Evolutionary conservation across 306 rosid species (phyloP).

Genomic region (Arachis hypogaea): DNA sequence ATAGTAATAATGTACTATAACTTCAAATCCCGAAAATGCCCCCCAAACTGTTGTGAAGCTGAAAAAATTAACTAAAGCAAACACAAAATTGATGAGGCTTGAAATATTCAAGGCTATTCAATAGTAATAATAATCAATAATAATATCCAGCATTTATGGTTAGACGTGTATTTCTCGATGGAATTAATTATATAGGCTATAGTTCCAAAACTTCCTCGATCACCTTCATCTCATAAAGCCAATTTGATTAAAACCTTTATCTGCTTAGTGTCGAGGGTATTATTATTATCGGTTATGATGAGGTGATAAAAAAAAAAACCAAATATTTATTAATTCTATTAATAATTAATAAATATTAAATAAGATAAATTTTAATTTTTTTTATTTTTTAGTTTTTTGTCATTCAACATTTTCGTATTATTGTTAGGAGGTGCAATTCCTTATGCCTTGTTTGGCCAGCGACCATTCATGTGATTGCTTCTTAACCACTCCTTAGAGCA

Average conservation of each 20-base stretch:
- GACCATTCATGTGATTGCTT: constrained; percentile 34
- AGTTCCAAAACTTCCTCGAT: constrained; percentile 5
- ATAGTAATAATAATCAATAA: background rate
- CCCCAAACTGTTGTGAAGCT: constrained; percentile 28
- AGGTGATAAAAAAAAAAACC: too few relatives aligned
- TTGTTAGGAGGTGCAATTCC: constrained; percentile 16
- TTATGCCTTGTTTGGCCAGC: constrained; percentile 33
- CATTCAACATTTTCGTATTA: too few relatives aligned
- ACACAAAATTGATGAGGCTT: constrained; percentile 18
- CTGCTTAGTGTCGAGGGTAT: background rate
- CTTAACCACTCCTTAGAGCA: constrained; percentile 23
- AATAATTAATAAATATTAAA: too few relatives aligned
- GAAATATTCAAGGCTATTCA: background rate
- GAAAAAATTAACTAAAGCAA: constrained; percentile 14
- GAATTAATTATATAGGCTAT: constrained; percentile 1
- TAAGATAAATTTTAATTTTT: too few relatives aligned
- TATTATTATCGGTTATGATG: too few relatives aligned
- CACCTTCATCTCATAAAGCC: background rate
- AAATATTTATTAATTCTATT: too few relatives aligned
- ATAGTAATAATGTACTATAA: too few relatives aligned
- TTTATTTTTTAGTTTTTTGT: too few relatives aligned
- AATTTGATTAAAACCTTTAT: constrained; percentile 15
- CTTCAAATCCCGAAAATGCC: too few relatives aligned
- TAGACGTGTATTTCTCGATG: constrained; percentile 15
- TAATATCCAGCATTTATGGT: constrained; percentile 17